Percentiles rank a stretch among this genome's conserved stretches.
Evolutionary conservation across 2,329 filamentous ascomycete genomes (phyloP).

Genomic region (Dothideomycetidae sp.): DNA sequence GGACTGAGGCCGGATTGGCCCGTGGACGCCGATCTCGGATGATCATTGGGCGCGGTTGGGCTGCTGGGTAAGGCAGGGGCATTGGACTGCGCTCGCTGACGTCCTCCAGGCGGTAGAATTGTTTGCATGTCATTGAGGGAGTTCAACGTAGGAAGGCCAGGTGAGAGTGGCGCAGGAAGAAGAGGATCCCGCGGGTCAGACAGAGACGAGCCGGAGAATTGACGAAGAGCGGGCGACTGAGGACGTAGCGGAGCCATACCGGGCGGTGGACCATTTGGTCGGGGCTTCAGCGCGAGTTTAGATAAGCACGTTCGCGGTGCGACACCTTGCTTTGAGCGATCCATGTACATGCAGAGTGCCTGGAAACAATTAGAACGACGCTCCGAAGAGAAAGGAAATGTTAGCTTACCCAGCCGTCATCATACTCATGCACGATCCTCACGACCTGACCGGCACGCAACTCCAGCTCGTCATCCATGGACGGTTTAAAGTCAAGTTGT

Average conservation of each 20-base stretch:
- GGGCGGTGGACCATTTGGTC: slow-evolving; percentile 44
- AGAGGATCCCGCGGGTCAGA: slow-evolving; percentile 4
- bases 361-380: slow-evolving; percentile 25
- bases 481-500: slow-evolving; percentile 85
- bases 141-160: slow-evolving; percentile 8
- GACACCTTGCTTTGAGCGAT: slow-evolving; percentile 84
- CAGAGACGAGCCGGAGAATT: slow-evolving; percentile 13
- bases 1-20: slow-evolving; percentile 9
- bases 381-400: background rate
- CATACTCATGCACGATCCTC: slow-evolving; percentile 84
- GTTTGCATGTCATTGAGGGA: background rate
- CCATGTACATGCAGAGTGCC: slow-evolving; percentile 82
- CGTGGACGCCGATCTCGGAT: slow-evolving; percentile 5
- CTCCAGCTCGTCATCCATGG: slow-evolving; percentile 80
- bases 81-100: background rate
- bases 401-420: slow-evolving; percentile 84
- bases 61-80: background rate
- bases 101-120: background rate
- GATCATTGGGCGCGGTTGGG: slow-evolving; percentile 2
- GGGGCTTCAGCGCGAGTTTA: slow-evolving; percentile 77
- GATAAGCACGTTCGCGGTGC: slow-evolving; percentile 88
- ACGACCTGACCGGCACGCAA: slow-evolving; percentile 72
- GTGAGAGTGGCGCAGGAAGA: slow-evolving; percentile 8
- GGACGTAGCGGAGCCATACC: slow-evolving; percentile 19
- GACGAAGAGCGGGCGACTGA: slow-evolving; percentile 18